A percentile compares a stretch with the other conserved stretches of the same genome.
phyloP scores from a whole-genome alignment of 202 grass and related monocot species.

The Setaria viridis region DNA sequence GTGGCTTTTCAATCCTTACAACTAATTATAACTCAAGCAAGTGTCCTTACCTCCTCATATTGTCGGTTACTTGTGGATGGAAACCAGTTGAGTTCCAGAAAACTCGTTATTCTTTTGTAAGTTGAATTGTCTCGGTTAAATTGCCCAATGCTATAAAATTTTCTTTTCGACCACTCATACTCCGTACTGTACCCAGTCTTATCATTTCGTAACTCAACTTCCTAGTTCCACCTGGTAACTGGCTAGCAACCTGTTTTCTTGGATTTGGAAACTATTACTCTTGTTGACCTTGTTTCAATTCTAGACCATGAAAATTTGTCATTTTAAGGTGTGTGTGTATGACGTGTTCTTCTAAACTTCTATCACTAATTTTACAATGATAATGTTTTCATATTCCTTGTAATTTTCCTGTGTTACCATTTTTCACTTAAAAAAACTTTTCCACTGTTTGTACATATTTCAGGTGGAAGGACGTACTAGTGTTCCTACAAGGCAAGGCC shows the following conservation, averaged over 20 bases:
- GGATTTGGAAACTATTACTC: conserved; percentile 2
- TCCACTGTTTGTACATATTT: conserved; percentile 24
- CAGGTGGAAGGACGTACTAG: conserved; percentile 70
- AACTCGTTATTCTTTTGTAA: neutral
- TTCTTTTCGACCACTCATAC: neutral
- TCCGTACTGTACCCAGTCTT: neutral
- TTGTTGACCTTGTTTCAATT: neutral
- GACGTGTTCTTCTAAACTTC: neutral
- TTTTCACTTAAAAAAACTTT: conserved; percentile 21
- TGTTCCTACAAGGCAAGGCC: conserved; percentile 61
- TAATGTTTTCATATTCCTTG: neutral
- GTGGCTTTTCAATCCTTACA: neutral
- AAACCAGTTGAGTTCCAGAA: neutral
- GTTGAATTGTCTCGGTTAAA: neutral
- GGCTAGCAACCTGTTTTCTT: neutral
- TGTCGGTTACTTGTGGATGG: neutral
- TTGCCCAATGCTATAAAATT: neutral
- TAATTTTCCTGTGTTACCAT: neutral
- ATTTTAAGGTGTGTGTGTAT: neutral
- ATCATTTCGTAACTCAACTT: neutral
- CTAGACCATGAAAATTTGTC: neutral
- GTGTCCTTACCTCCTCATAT: neutral
- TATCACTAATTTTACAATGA: neutral
- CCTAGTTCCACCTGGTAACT: neutral
- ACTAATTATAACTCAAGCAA: neutral